Percentiles rank a stretch among this genome's conserved stretches.
Evolutionary conservation across 2,329 filamentous ascomycete genomes (phyloP).

Genomic region (Sarocladium strictum): DNA sequence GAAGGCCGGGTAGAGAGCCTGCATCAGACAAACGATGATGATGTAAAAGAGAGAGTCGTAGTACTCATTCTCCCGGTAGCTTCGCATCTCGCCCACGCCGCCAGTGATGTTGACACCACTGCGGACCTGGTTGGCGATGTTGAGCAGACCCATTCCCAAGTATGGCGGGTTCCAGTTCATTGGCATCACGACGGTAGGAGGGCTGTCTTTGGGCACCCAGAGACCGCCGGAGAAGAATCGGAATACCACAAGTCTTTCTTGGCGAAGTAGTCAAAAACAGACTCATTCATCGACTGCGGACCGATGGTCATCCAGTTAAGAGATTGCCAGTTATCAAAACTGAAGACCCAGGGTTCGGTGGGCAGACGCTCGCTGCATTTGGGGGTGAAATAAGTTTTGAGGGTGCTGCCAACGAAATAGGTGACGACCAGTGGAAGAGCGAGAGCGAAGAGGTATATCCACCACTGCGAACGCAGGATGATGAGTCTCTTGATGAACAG

Average conservation of each 20-base stretch:
- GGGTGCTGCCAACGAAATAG: too few species aligned
- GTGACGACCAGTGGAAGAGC: neutral
- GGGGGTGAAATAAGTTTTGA: neutral
- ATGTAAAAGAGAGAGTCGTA: slow-evolving; percentile 55
- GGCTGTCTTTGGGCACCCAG: neutral
- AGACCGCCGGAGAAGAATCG: neutral
- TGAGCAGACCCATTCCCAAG: neutral
- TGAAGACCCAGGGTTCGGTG: neutral
- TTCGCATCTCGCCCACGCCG: neutral
- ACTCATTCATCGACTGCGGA: neutral
- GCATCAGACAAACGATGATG: slow-evolving; percentile 56
- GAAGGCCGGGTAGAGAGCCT: slow-evolving; percentile 45
- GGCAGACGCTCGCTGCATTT: neutral
- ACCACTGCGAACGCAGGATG: neutral
- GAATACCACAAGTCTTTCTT: neutral
- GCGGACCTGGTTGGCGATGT: neutral
- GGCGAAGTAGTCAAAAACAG: neutral
- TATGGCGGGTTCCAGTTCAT: neutral
- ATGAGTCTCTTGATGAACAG: neutral
- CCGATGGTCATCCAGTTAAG: neutral
- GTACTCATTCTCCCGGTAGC: neutral
- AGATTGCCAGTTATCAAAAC: neutral
- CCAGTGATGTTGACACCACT: slow-evolving; percentile 1
- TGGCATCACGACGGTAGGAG: neutral
- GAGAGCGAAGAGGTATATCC: slow-evolving; percentile 2